Percentiles rank a stretch among this genome's conserved stretches.
Conservation (phyloP, 257 asterid genomes). For the Fraxinus americana region DNA sequence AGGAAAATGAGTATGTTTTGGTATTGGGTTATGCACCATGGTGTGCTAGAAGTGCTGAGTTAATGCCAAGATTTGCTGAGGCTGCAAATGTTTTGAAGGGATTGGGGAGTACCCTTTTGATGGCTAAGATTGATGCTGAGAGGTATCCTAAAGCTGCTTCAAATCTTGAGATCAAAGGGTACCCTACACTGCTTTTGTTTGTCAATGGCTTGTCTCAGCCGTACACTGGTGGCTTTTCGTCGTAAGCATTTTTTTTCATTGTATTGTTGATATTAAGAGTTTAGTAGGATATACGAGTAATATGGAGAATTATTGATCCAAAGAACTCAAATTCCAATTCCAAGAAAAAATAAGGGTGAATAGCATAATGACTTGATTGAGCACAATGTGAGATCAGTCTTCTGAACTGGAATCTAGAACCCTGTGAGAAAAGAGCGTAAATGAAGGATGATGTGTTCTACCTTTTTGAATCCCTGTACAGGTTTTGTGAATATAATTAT, state of each 20-base stretch:
- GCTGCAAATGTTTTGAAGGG: conserved; percentile 84
- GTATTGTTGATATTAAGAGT: background rate
- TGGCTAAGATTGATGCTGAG: conserved; percentile 91
- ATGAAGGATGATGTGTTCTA: background rate
- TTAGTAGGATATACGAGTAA: background rate
- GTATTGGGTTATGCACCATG: conserved; percentile 96
- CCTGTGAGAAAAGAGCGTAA: background rate
- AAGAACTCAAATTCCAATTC: background rate
- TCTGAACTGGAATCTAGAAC: background rate
- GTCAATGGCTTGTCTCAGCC: conserved; percentile 79
- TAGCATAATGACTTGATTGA: background rate
- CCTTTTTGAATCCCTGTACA: background rate
- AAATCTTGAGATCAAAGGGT: conserved; percentile 71
- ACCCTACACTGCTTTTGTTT: conserved; percentile 84
- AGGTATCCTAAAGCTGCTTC: conserved; percentile 78
- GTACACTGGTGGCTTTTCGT: conserved; percentile 88
- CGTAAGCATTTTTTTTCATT: conserved; percentile 51
- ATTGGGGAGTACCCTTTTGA: conserved; percentile 56
- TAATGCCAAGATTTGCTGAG: conserved; percentile 95
- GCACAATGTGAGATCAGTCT: background rate
- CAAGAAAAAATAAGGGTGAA: background rate
- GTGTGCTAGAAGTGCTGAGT: conserved; percentile 87
- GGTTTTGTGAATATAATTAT: background rate
- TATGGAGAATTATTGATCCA: background rate
- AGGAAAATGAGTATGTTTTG: conserved; percentile 75